Conservation (phyloP, 768 basidiomycete species). For the Lentinula guzmanii region DNA sequence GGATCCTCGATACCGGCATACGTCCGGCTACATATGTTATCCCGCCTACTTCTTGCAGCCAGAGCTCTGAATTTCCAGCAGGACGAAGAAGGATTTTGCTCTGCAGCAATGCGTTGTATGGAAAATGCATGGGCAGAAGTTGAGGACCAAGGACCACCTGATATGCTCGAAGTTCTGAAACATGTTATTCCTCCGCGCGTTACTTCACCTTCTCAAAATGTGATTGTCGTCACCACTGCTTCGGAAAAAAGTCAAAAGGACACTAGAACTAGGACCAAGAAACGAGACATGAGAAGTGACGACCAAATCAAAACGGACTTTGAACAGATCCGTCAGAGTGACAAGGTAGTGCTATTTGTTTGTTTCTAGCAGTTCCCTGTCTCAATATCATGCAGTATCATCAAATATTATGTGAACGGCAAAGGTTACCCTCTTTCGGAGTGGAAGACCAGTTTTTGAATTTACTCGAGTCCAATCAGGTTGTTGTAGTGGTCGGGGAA, state of each 20-base stretch:
- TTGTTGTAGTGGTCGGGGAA: constrained; percentile 85
- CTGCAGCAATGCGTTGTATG: constrained; percentile 62
- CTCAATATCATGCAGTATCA: constrained; percentile 33
- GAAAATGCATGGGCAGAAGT: constrained; percentile 66
- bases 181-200: constrained; percentile 39
- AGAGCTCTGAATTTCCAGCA: constrained; percentile 50
- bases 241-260: background rate
- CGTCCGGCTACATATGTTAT: constrained; percentile 76
- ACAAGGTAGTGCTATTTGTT: constrained; percentile 22
- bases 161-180: constrained; percentile 60
- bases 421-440: constrained; percentile 71
- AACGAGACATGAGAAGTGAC: constrained; percentile 39
- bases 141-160: constrained; percentile 69
- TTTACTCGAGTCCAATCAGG: constrained; percentile 50
- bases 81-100: constrained; percentile 65
- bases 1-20: constrained; percentile 71
- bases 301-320: constrained; percentile 49
- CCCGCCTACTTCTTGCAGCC: constrained; percentile 53
- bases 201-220: background rate
- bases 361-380: background rate
- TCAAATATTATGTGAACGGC: constrained; percentile 48
- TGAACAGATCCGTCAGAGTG: constrained; percentile 32
- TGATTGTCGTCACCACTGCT: background rate
- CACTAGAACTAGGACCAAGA: constrained; percentile 15
- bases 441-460: constrained; percentile 58